A percentile compares a stretch with the other conserved stretches of the same genome.
Conservation (phyloP, 1,284 basidiomycete species). For the Malassezia caprae region DNA sequence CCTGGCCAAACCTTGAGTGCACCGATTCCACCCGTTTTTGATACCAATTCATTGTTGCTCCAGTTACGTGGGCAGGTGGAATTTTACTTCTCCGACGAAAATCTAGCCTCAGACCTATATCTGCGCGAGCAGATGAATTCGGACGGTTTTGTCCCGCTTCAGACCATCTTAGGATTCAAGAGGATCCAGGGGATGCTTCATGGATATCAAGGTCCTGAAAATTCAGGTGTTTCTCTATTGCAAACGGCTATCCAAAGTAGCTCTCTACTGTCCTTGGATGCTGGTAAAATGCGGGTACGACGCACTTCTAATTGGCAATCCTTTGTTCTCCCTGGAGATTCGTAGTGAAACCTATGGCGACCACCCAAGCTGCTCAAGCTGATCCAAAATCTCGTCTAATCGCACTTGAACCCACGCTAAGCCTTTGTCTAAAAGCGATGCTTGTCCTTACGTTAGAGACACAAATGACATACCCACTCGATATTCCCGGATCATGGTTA, state of each 20-base stretch:
- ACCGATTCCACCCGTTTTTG: neutral
- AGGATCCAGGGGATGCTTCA: slow-evolving; percentile 21
- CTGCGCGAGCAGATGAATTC: slow-evolving; percentile 37
- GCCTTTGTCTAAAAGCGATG: neutral
- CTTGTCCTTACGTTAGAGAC: neutral
- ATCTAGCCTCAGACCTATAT: slow-evolving; percentile 38
- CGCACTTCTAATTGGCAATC: neutral
- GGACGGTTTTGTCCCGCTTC: slow-evolving; percentile 35
- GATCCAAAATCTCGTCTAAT: neutral
- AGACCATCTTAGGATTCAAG: slow-evolving; percentile 30
- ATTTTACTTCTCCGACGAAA: slow-evolving; percentile 42
- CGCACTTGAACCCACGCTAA: neutral
- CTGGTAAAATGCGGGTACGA: neutral
- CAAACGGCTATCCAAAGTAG: neutral
- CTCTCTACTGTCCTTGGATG: neutral
- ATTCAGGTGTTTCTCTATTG: neutral
- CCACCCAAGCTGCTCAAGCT: neutral
- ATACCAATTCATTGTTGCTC: slow-evolving; percentile 17
- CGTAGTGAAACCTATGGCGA: neutral
- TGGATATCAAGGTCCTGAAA: neutral
- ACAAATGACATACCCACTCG: slow-evolving; percentile 3
- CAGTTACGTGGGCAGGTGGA: slow-evolving; percentile 39
- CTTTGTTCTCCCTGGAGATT: neutral
- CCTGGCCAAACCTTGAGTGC: neutral
- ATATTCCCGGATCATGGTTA: slow-evolving; percentile 15